Percentiles rank a stretch among this genome's conserved stretches.
phyloP scores from a whole-genome alignment of 495 filamentous ascomycete genomes.

The Penicillium cinerascens region DNA sequence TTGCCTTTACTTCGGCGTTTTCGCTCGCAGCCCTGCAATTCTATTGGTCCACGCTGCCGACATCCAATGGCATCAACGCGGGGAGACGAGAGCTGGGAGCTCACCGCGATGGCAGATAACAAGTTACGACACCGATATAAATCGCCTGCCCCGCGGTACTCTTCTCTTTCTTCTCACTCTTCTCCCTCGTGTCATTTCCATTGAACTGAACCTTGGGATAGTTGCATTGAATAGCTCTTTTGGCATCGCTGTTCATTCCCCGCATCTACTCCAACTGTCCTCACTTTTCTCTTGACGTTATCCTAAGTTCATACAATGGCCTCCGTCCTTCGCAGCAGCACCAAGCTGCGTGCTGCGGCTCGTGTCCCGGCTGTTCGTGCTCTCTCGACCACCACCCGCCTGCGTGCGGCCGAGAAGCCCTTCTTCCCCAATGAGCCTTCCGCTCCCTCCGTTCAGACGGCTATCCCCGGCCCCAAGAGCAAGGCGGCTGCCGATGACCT shows the following conservation, averaged over 20 bases:
- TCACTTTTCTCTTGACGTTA: neutral
- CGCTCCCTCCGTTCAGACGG: constrained; percentile 67
- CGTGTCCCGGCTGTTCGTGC: constrained; percentile 37
- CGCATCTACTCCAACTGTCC: constrained; percentile 7
- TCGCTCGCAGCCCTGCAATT: neutral
- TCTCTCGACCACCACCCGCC: constrained; percentile 40
- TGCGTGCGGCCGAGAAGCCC: constrained; percentile 44
- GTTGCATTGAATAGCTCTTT: constrained; percentile 2
- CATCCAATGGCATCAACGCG: constrained; percentile 22
- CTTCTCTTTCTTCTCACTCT: neutral
- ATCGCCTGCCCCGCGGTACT: constrained; percentile 15
- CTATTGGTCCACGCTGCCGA: constrained; percentile 27
- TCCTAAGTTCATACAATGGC: constrained; percentile 35
- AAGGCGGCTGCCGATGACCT: constrained; percentile 68
- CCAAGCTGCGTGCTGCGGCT: constrained; percentile 37
- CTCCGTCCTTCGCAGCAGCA: constrained; percentile 41
- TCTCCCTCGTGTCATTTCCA: neutral
- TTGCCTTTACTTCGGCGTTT: constrained; percentile 19
- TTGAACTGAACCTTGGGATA: neutral
- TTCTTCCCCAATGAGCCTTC: constrained; percentile 74
- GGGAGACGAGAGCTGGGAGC: constrained; percentile 16
- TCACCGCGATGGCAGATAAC: neutral
- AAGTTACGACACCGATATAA: constrained; percentile 18
- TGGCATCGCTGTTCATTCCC: constrained; percentile 9
- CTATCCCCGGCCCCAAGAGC: constrained; percentile 80